Evolutionary conservation across 1,284 basidiomycete species (phyloP).

Genomic region (Ganoderma leucocontextum): DNA sequence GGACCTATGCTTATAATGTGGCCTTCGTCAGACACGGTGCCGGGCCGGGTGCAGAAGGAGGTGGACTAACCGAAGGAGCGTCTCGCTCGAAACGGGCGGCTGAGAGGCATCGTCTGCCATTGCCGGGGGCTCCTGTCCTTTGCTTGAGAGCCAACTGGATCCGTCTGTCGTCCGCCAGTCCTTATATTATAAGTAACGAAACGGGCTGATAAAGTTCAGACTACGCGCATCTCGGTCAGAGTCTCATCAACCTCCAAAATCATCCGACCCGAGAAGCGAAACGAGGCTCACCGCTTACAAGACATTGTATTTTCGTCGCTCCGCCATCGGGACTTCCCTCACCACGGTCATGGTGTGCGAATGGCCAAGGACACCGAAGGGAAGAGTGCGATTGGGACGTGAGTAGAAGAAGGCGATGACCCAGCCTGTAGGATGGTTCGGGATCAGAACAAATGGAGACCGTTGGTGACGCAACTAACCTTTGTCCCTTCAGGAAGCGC

Average conservation of each 20-base stretch:
- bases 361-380: not conserved
- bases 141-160: not conserved
- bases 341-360: not conserved
- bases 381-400: conserved; percentile 2
- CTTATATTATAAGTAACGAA: not conserved
- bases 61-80: conserved; percentile 16
- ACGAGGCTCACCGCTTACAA: not conserved
- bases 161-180: not conserved
- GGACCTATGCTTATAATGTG: conserved; percentile 12
- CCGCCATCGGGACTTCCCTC: conserved; percentile 1
- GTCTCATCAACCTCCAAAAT: not conserved
- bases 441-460: not conserved
- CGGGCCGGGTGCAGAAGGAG: not conserved
- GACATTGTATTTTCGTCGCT: not conserved
- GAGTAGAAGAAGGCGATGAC: conserved; percentile 5
- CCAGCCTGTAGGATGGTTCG: not conserved
- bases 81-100: conserved; percentile 18
- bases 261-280: not conserved
- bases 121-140: not conserved
- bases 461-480: not conserved
- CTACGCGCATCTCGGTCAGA: conserved; percentile 1
- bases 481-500: not conserved
- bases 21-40: not conserved
- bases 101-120: conserved; percentile 14
- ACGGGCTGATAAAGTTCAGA: not conserved